Percentiles rank a stretch among this genome's conserved stretches.
These are phyloP conservation scores for Lojkania enalia DNA, from an alignment of 2,329 filamentous ascomycete species.

Conservation along the genomic window DNA sequence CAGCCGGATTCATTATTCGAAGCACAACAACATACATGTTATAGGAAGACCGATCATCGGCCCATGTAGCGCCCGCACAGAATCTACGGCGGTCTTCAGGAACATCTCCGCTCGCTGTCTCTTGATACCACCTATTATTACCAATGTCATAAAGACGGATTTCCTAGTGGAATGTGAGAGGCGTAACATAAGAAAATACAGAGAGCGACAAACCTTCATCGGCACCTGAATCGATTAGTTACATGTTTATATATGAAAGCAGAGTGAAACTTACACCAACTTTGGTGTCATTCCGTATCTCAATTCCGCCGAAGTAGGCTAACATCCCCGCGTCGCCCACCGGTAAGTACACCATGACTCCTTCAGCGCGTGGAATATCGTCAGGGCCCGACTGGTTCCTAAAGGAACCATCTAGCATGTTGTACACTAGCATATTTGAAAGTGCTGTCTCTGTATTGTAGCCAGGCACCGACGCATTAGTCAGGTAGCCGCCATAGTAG, in stretches of 20 bases:
- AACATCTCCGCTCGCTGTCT: slow-evolving; percentile 57
- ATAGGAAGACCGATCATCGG: slow-evolving; percentile 61
- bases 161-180: slow-evolving; percentile 8
- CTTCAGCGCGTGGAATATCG: slow-evolving; percentile 57
- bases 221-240: slow-evolving; percentile 6
- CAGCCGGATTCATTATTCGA: not conserved
- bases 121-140: slow-evolving; percentile 61
- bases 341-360: slow-evolving; percentile 61
- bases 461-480: slow-evolving; percentile 53
- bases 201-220: slow-evolving; percentile 19
- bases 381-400: slow-evolving; percentile 58
- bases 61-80: slow-evolving; percentile 62
- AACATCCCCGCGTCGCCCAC: slow-evolving; percentile 61
- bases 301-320: slow-evolving; percentile 62
- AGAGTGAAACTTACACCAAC: slow-evolving; percentile 11
- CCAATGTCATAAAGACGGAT: slow-evolving; percentile 63
- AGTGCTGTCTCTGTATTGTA: slow-evolving; percentile 54
- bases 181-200: not conserved
- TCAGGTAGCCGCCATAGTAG: slow-evolving; percentile 64
- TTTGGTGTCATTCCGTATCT: slow-evolving; percentile 5
- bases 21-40: slow-evolving; percentile 56
- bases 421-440: slow-evolving; percentile 56
- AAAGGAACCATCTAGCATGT: slow-evolving; percentile 56
- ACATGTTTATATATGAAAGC: slow-evolving; percentile 3
- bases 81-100: slow-evolving; percentile 59